Conservation (phyloP, 257 asterid genomes). For the Solanum paucissectum region DNA sequence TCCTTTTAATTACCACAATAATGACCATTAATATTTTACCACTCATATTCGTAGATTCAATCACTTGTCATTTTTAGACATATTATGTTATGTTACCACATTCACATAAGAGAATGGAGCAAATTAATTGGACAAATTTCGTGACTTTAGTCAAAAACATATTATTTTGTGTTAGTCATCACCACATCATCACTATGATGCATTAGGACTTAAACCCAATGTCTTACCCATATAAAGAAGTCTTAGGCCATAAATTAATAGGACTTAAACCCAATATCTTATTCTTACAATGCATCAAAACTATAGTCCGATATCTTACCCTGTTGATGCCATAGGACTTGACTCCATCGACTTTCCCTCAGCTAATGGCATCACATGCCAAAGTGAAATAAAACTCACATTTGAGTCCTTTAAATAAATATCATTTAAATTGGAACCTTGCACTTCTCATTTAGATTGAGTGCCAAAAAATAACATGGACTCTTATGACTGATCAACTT, state of each 20-base stretch:
- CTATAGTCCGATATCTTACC: background rate
- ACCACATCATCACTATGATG: background rate
- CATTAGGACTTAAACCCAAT: background rate
- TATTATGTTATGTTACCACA: no score
- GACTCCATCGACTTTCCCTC: background rate
- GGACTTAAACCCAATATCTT: background rate
- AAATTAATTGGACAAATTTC: no score
- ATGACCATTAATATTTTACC: no score
- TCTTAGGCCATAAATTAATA: background rate
- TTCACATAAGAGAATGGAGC: no score
- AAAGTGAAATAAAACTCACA: background rate
- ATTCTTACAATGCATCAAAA: background rate
- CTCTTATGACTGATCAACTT: background rate
- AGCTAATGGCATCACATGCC: background rate
- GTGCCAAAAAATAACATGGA: background rate
- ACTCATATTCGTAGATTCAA: no score
- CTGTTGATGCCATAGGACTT: background rate
- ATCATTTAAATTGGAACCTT: background rate
- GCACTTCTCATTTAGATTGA: background rate
- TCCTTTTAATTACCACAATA: no score
- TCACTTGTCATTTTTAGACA: no score
- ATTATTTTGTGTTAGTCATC: background rate
- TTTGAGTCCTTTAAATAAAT: background rate
- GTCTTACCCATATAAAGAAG: background rate
- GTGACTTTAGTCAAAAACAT: no score